Base-by-base conservation (phyloP, 148 eudicot genomes). In the Persicaria maculosa region DNA sequence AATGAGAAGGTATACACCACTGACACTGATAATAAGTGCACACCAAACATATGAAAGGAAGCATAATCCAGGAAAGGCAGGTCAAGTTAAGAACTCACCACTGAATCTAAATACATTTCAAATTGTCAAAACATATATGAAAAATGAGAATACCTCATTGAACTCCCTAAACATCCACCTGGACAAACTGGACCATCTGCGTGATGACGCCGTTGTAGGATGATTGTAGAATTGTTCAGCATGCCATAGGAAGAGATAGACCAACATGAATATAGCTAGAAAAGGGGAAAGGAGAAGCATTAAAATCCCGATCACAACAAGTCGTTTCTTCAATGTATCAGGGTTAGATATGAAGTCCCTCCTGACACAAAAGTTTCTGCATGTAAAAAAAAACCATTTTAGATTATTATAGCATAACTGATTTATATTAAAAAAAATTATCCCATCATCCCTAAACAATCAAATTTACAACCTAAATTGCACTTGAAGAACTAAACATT, bases 211-310 rank as follows among this genome's bases (percentile, higher is more conserved):
- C 19, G 92, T 87, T 53, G 92, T 90, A 9, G 99, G 99, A 81
- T 95, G 96, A 70, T 95, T 95, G 74, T 95, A 95, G 81, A 92
- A 95, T 67, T 95, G 96, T 74, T 95, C 99, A 68, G 97, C 99
- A 77, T 95, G 99, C 81, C 92, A 87, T 85, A 95, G 82, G 80
- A 95, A 95, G 75, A 92, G 99, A 90, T 92, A 95, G 9, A 92
- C 96, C 76, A 95, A 80, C 97, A 95, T 95, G 85, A 92, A 95
- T 76, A 95, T 92, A 74, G 92, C 92, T 76, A 88, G 82, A 81
- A 90, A 95, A 5, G 97, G 99, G 78, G 99, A 92, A 72, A 95
- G 91, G 59, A 95, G 84, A 16, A 70, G 73, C 73, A 70, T 70
- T n/a, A 70, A 12, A 17, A 70, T 70, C 72, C 99, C 99, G 76